Base-by-base conservation (phyloP, 371 early-diverging fungal species). In the Mortierella sp. region DNA sequence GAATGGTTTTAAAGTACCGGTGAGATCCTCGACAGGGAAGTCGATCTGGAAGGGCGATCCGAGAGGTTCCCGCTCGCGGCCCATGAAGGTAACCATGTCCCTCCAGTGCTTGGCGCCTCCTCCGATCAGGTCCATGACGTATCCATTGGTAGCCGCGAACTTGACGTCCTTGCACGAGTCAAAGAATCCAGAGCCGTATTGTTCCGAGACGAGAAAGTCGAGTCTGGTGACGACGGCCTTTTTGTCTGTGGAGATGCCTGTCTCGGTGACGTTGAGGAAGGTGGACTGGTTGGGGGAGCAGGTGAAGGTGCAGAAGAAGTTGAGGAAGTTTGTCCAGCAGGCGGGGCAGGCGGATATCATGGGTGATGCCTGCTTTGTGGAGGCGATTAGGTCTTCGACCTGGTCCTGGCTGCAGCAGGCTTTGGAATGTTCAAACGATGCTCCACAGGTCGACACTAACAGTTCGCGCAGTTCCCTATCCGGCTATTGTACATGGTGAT, bases 91-190 rank as follows among this genome's bases (percentile, higher is more conserved):
- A 4, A 95, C 88, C 91, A 96, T 92, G 6, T 89, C 93, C n/a
- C 89, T 89, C 90, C 93, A 93, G 74, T 93, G 90, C 70, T 90
- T 91, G 8, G 96, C 95, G 0, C 95, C 95, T 56, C 95, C 95
- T 12, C 94, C 96, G 73, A 95, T 93, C 32, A 96, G 89, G 44
- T 95, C 94, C 94, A 96, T 94, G 24, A 92, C 95, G 76, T 90
- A 94, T 1, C 91, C 91, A 82, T 95, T 95, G 38, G 90, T 91
- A 0, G 93, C 87, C 0, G 92, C 91, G 88, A 95, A 94, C 82
- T 95, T 94, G 83, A 96, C 91, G 55, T 95, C 94, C 78, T 94
- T 93, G 89, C 96, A 96, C 38, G 93, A 93, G 79, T 94, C 92
- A 74, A 86, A 96, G 72, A 96, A 93, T 48, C 92, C 93, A 1